Percentiles rank a stretch among this genome's conserved stretches.
Evolutionary conservation across 352 stramenopile genomes (phyloP).

Genomic region (Globisporangium parvum): DNA sequence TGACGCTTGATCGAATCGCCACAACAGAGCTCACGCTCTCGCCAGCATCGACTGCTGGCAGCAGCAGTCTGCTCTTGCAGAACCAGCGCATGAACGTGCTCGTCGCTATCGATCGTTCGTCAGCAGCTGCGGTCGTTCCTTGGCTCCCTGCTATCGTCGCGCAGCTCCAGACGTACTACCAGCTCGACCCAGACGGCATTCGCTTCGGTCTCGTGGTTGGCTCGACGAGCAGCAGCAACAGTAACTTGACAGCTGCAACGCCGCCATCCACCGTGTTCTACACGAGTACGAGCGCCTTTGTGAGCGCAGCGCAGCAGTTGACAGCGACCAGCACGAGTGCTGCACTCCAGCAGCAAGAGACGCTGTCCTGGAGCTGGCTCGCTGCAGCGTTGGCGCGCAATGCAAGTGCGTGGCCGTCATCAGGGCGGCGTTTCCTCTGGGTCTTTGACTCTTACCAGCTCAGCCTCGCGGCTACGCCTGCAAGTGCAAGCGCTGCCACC

Average conservation of each 20-base stretch:
- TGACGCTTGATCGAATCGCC: conserved; percentile 29
- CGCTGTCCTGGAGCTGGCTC: conserved; percentile 6
- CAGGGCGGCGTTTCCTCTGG: conserved; percentile 17
- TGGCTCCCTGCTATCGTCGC: conserved; percentile 34
- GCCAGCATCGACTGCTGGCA: conserved; percentile 8
- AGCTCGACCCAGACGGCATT: conserved; percentile 15
- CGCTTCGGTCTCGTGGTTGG: conserved; percentile 24
- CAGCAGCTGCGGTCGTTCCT: conserved; percentile 15
- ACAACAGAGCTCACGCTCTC: conserved; percentile 26
- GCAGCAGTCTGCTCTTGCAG: conserved; percentile 14
- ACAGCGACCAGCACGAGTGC: neutral
- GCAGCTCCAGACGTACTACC: conserved; percentile 30
- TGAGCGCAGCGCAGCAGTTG: conserved; percentile 14
- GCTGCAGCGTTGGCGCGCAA: conserved; percentile 1
- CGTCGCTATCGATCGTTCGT: conserved; percentile 34
- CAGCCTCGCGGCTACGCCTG: neutral
- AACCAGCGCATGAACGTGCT: conserved; percentile 37
- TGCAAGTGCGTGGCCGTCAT: conserved; percentile 20
- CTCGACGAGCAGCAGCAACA: conserved; percentile 4
- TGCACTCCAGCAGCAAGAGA: conserved; percentile 3
- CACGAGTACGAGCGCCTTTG: conserved; percentile 11
- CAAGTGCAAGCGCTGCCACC: conserved; percentile 2
- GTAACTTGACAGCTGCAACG: neutral
- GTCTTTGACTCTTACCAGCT: conserved; percentile 13
- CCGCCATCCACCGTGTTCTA: conserved; percentile 9